Base-by-base conservation (phyloP, 1,284 basidiomycete species). In the Wallemia hederae region DNA sequence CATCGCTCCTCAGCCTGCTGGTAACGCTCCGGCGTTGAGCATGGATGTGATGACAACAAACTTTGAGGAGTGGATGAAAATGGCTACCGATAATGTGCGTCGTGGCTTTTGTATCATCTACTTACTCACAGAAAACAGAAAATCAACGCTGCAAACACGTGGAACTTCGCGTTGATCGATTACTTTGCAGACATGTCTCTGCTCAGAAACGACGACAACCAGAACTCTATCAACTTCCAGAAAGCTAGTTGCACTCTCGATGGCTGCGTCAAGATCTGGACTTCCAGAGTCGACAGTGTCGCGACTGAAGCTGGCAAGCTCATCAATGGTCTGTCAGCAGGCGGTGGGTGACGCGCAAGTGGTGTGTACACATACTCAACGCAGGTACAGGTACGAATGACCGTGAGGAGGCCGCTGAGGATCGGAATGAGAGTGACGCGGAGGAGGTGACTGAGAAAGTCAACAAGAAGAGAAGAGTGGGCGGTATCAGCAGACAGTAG, bases 1-100 rank as follows among this genome's bases (percentile, higher is more conserved):
- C 22, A 49, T 49, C 39, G 39, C 39, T 5, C 39, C 39, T 49
- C 39, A 49, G 39, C 39, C 39, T 49, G 39, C 39, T 17, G 39
- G 39, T 22, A 49, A 49, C 19, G n/a, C 39, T 11, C 39, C 39
- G 3, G 39, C 39, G 34, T 59, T 49, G n/a, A 28, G 62, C 60
- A 71, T 82, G 65, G 85, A 89, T 66, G 79, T 87, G 28, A 85
- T 86, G 79, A 85, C 76, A 71, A 83, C 80, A 34, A 91, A 90
- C 66, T 91, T 83, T 68, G 92, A 98, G 70, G 90, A 98, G 70
- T 98, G 94, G 92, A 98, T 99, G 92, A 98, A 97, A 75, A 84
- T 98, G 80, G 91, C 91, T 1, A 97, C 92, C 3, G 94, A 97
- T 70, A 97, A 97, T 71, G 91, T 94, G 68, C 66, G 82, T 75